Percentiles rank a stretch among this genome's conserved stretches.
Conservation (phyloP, 2,329 filamentous ascomycete genomes). For the Leptographium lundbergii region DNA sequence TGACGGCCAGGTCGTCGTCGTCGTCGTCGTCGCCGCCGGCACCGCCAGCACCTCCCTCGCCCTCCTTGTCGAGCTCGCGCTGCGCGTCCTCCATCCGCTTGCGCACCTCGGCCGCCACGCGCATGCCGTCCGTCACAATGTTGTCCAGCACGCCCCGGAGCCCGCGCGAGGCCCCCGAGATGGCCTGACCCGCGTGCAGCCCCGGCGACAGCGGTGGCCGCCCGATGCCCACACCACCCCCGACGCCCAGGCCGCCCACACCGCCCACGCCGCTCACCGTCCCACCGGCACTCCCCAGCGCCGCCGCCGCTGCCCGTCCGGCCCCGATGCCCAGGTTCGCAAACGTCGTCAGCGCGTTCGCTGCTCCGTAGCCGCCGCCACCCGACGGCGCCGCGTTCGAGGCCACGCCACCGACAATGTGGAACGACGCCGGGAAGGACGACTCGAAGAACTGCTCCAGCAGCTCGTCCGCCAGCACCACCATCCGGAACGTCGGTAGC, state of each 20-base stretch:
- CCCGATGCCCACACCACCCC: not conserved
- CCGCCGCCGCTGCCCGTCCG: constrained; percentile 30
- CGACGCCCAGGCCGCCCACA: constrained; percentile 18
- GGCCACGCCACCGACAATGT: constrained; percentile 53
- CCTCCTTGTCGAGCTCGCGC: constrained; percentile 72
- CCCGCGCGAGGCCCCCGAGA: constrained; percentile 52
- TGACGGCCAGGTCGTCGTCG: constrained; percentile 36
- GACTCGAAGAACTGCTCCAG: constrained; percentile 96
- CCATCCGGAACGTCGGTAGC: constrained; percentile 95
- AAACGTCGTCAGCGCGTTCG: constrained; percentile 26
- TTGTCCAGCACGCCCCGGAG: constrained; percentile 90
- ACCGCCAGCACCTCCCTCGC: constrained; percentile 15
- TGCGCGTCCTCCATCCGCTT: constrained; percentile 93
- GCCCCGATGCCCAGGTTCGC: constrained; percentile 22
- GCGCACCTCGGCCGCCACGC: constrained; percentile 83
- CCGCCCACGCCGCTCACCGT: not conserved
- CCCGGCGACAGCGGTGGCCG: constrained; percentile 30
- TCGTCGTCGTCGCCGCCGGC: constrained; percentile 44
- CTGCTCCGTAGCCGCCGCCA: constrained; percentile 32
- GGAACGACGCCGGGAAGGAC: constrained; percentile 87
- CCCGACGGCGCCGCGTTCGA: constrained; percentile 22
- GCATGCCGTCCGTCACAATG: constrained; percentile 94
- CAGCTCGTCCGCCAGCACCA: constrained; percentile 88
- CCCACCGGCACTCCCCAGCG: constrained; percentile 17
- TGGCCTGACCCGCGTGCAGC: constrained; percentile 4